Percentiles rank a stretch among this genome's conserved stretches.
Evolutionary conservation across 192 early-diverging fungal species (phyloP).

Genomic region (Chytriomyces confervae): DNA sequence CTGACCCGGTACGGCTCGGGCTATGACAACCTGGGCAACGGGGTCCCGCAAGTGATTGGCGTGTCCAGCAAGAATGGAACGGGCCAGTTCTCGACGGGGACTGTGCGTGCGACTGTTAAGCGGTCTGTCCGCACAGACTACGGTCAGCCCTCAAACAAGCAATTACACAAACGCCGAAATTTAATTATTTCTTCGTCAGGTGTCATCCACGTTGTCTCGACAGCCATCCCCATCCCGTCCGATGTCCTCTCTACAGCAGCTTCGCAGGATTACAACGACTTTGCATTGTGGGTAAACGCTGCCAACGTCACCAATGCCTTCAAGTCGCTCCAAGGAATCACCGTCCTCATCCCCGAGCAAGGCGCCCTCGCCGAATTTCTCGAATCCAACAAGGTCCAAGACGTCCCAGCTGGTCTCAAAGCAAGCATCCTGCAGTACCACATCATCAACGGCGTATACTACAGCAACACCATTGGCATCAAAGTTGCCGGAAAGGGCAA

Average conservation of each 20-base stretch:
- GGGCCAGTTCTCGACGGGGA: neutral
- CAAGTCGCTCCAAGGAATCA: slow-evolving; percentile 17
- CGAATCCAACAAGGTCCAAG: neutral
- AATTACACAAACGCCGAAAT: no score
- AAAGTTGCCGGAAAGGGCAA: neutral
- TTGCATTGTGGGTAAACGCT: neutral
- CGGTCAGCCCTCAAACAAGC: neutral
- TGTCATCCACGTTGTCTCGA: neutral
- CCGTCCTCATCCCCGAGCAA: slow-evolving; percentile 11
- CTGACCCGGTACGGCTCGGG: neutral
- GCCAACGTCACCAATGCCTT: neutral
- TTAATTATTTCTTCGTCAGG: neutral
- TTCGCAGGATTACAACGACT: neutral
- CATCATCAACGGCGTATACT: slow-evolving; percentile 14
- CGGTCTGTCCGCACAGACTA: neutral
- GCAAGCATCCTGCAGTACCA: slow-evolving; percentile 6
- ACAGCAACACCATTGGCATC: neutral
- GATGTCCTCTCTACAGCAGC: neutral
- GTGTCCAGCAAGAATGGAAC: neutral
- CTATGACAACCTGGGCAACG: neutral
- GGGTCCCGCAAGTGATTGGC: neutral
- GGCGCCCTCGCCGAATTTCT: neutral
- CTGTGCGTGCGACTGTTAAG: neutral
- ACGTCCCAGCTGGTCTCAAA: neutral
- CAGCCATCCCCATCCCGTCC: slow-evolving; percentile 8